These are phyloP conservation scores for Cucurbitaria berberidis DNA, from an alignment of 2,329 filamentous ascomycete species.

Conservation along the genomic window DNA sequence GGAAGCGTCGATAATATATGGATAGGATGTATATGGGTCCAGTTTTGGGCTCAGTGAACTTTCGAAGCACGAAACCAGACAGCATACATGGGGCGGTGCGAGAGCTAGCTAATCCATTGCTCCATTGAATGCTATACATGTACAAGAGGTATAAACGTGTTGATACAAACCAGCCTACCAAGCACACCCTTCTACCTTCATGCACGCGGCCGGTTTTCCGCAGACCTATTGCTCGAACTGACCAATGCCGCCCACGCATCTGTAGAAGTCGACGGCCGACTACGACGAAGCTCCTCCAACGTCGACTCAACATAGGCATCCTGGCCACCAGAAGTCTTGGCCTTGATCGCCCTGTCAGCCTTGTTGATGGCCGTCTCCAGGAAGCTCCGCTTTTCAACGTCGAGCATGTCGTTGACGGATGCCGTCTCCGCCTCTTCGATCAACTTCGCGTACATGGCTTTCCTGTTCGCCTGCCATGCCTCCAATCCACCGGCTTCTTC, in stretches of 20 bases:
- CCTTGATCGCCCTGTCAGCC: constrained; percentile 27
- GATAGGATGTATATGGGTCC: too few species aligned
- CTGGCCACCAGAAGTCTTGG: constrained; percentile 17
- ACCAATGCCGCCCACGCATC: constrained; percentile 23
- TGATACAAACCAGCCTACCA: constrained; percentile 6
- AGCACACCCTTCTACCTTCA: background rate
- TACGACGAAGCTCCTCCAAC: constrained; percentile 13
- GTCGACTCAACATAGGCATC: constrained; percentile 25
- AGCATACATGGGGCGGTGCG: too few species aligned
- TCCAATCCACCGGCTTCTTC: constrained; percentile 20
- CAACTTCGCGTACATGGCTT: constrained; percentile 13
- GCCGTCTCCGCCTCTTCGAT: constrained; percentile 30
- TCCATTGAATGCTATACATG: constrained; percentile 4
- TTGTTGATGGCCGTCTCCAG: constrained; percentile 26
- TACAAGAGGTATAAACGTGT: constrained; percentile 15
- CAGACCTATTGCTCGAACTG: constrained; percentile 13
- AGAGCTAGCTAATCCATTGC: too few species aligned
- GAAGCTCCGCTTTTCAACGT: constrained; percentile 17
- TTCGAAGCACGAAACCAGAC: too few species aligned
- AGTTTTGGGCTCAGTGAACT: too few species aligned
- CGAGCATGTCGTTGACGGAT: constrained; percentile 17
- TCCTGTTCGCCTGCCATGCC: constrained; percentile 12
- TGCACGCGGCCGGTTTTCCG: constrained; percentile 5
- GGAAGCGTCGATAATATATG: too few species aligned
- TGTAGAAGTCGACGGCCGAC: background rate